Evolutionary conservation across 768 basidiomycete species (phyloP).

Genomic region (Omphalotus guepiniiformis): DNA sequence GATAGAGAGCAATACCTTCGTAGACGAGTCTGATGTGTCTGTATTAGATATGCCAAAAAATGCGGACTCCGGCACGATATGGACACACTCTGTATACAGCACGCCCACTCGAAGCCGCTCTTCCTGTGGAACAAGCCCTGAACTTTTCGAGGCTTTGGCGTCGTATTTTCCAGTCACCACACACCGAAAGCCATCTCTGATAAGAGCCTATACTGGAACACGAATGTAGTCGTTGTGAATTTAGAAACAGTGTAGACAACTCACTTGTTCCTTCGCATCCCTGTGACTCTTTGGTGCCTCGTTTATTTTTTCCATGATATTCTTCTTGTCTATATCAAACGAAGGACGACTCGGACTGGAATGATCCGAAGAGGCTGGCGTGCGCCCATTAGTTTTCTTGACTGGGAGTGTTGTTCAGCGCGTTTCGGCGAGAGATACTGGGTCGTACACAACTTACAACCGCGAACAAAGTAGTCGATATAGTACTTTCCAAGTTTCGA

Average conservation of each 20-base stretch:
- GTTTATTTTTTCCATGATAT: not conserved
- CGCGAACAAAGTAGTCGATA: not conserved
- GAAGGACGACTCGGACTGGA: not conserved
- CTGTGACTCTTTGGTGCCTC: not conserved
- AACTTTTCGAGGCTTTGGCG: not conserved
- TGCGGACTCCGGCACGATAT: slow-evolving; percentile 26
- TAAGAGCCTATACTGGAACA: slow-evolving; percentile 11
- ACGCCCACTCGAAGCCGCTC: not conserved
- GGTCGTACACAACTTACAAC: not conserved
- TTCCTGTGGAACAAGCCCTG: not conserved
- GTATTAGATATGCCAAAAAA: slow-evolving; percentile 8
- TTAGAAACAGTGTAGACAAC: not conserved
- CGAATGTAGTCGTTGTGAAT: not conserved
- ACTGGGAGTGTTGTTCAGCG: too few species aligned
- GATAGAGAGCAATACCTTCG: slow-evolving; percentile 16
- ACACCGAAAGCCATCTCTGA: slow-evolving; percentile 16
- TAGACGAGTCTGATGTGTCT: slow-evolving; percentile 11
- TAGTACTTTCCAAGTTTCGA: not conserved
- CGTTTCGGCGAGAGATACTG: too few species aligned
- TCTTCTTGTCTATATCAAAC: not conserved
- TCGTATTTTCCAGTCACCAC: slow-evolving; percentile 10
- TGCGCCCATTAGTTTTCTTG: not conserved
- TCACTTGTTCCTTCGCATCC: not conserved
- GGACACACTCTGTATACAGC: slow-evolving; percentile 17
- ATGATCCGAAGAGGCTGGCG: not conserved